Percentiles rank a stretch among this genome's conserved stretches.
These are phyloP conservation scores for Sindora glabra DNA, from an alignment of 306 rosid genomes.

Conservation along the genomic window DNA sequence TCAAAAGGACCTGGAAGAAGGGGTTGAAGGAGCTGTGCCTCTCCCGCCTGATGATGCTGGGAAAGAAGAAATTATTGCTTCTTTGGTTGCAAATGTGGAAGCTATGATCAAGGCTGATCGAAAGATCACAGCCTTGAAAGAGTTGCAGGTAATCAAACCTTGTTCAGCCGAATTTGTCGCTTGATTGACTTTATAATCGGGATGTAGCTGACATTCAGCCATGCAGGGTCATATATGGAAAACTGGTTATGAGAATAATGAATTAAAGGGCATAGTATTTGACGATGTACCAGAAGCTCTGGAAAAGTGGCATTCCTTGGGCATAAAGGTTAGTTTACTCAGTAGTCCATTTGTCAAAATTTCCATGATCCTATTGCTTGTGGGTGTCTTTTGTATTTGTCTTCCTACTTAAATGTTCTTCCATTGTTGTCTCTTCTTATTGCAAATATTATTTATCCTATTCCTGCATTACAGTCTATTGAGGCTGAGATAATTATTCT, in stretches of 20 bases:
- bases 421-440: neutral
- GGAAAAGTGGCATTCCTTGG: constrained; percentile 71
- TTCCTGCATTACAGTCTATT: neutral
- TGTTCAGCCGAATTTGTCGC: neutral
- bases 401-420: neutral
- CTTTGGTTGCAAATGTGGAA: constrained; percentile 73
- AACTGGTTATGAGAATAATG: constrained; percentile 76
- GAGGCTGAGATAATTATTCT: neutral
- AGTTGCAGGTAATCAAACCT: constrained; percentile 68
- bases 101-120: constrained; percentile 96
- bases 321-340: constrained; percentile 56
- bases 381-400: neutral
- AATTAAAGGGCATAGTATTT: constrained; percentile 75
- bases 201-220: constrained; percentile 18
- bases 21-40: constrained; percentile 67
- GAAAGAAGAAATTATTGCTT: constrained; percentile 72
- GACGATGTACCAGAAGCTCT: constrained; percentile 92
- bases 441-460: neutral
- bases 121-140: constrained; percentile 84
- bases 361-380: neutral
- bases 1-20: constrained; percentile 73
- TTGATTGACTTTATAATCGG: neutral
- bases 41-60: constrained; percentile 69
- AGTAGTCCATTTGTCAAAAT: constrained; percentile 7
- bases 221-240: constrained; percentile 94